Percentiles rank a stretch among this genome's conserved stretches.
Evolutionary conservation across 306 rosid genomes (phyloP).

Genomic region (Canavalia gladiata): DNA sequence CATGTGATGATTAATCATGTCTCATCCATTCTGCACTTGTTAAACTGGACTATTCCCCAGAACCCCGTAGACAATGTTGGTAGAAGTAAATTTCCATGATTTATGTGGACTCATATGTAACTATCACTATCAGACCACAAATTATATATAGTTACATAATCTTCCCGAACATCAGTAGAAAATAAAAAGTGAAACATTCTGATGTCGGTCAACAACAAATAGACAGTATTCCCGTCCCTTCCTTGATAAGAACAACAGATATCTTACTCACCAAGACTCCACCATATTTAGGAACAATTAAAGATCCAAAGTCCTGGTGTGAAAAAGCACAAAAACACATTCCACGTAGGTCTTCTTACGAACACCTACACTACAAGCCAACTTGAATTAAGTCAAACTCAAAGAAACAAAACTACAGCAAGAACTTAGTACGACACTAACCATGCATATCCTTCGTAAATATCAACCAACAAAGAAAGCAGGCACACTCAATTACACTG

Average conservation of each 20-base stretch:
- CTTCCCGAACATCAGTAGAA: not conserved
- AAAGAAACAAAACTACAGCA: not conserved
- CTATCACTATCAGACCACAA: not conserved
- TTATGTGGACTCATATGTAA: not conserved
- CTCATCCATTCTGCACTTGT: conserved; percentile 15
- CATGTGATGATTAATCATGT: not conserved
- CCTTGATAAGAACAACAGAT: not conserved
- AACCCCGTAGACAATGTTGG: not conserved
- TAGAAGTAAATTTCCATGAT: not conserved
- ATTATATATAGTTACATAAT: not conserved
- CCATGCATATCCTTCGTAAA: not conserved
- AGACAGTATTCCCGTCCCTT: not conserved
- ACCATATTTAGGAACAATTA: not conserved
- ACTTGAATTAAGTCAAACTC: conserved; percentile 4
- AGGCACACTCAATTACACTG: not conserved
- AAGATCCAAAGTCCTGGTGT: not conserved
- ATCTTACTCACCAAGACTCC: not conserved
- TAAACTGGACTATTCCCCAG: not conserved
- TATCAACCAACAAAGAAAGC: not conserved
- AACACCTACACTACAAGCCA: conserved; percentile 44
- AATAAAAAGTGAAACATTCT: not conserved
- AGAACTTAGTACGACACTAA: not conserved
- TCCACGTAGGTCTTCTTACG: conserved; percentile 21
- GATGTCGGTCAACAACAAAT: not conserved
- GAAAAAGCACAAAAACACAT: not conserved